A percentile compares a stretch with the other conserved stretches of the same genome.
Conservation (phyloP, 1,284 basidiomycete species). For the Ustilago lituana region DNA sequence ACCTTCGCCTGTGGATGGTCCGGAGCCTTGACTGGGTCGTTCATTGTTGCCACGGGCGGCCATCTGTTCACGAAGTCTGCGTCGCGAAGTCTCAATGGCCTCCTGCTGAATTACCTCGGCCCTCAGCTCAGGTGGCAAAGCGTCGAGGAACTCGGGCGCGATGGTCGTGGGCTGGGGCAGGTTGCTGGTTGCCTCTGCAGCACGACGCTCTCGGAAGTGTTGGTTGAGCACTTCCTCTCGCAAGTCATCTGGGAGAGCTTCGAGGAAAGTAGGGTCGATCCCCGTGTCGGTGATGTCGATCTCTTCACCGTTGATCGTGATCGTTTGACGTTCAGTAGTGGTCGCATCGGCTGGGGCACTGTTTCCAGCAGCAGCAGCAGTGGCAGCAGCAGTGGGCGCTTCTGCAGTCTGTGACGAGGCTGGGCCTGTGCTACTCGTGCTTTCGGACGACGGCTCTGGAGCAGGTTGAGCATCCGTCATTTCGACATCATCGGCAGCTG, state of each 20-base stretch:
- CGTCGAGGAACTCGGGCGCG: slow-evolving; percentile 93
- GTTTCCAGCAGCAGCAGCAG: too few relatives aligned
- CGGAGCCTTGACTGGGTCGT: slow-evolving; percentile 10
- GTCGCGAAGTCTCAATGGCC: slow-evolving; percentile 75
- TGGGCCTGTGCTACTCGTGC: slow-evolving; percentile 7
- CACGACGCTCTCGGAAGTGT: slow-evolving; percentile 84
- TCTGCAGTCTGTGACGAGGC: slow-evolving; percentile 14
- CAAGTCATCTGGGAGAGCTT: slow-evolving; percentile 98
- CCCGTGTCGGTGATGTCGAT: slow-evolving; percentile 99
- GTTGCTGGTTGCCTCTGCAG: slow-evolving; percentile 71
- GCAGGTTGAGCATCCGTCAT: slow-evolving; percentile 50
- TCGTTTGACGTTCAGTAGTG: slow-evolving; percentile 40
- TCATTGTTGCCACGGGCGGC: slow-evolving; percentile 16
- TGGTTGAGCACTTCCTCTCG: slow-evolving; percentile 97
- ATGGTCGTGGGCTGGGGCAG: slow-evolving; percentile 78
- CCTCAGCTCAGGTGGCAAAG: slow-evolving; percentile 92
- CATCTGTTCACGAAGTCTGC: slow-evolving; percentile 63
- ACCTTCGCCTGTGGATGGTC: slow-evolving; percentile 3
- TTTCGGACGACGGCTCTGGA: background rate
- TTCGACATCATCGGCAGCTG: slow-evolving; percentile 55
- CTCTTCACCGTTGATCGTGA: slow-evolving; percentile 82
- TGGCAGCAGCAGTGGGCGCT: background rate
- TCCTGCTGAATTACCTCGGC: slow-evolving; percentile 97
- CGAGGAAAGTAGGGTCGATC: slow-evolving; percentile 96
- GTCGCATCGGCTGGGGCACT: slow-evolving; percentile 6